Percentiles rank a stretch among this genome's conserved stretches.
These are phyloP conservation scores for Vigna mungo DNA, from an alignment of 306 rosid species.

Conservation along the genomic window DNA sequence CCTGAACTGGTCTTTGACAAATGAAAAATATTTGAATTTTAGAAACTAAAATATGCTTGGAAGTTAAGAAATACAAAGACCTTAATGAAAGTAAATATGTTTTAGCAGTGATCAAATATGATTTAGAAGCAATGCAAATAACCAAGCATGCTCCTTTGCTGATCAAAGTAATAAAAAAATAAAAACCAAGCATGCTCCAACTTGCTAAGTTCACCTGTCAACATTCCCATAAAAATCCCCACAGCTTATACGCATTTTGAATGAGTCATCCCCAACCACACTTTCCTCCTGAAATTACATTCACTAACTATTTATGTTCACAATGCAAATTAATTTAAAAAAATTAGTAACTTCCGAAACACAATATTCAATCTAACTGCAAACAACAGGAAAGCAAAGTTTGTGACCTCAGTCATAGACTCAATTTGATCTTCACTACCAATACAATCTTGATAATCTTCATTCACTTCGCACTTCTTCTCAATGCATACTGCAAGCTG, in stretches of 20 bases:
- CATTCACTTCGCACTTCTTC: conserved; percentile 60
- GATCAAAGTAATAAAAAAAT: too few relatives aligned
- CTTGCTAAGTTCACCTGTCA: conserved; percentile 91
- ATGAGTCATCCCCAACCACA: conserved; percentile 50
- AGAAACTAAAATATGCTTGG: too few relatives aligned
- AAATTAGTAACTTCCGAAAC: not conserved
- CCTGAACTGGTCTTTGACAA: conserved; percentile 19
- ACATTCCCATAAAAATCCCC: conserved; percentile 62
- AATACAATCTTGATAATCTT: conserved; percentile 77
- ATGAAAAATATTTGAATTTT: not conserved
- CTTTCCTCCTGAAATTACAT: conserved; percentile 64
- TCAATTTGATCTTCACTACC: conserved; percentile 66
- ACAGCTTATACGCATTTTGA: conserved; percentile 47
- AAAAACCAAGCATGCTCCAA: conserved; percentile 50
- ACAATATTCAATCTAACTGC: not conserved
- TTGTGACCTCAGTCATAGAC: conserved; percentile 57
- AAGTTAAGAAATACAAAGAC: too few relatives aligned
- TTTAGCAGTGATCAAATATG: not conserved
- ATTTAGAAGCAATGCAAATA: not conserved
- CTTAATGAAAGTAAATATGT: conserved; percentile 4
- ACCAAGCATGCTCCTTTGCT: too few relatives aligned
- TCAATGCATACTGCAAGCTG: conserved; percentile 86
- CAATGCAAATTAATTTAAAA: conserved; percentile 4
- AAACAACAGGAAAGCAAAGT: conserved; percentile 34
- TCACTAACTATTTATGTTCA: conserved; percentile 35